Base-by-base conservation (phyloP, 176 grass and related monocot species). In the Carex myosuroides region DNA sequence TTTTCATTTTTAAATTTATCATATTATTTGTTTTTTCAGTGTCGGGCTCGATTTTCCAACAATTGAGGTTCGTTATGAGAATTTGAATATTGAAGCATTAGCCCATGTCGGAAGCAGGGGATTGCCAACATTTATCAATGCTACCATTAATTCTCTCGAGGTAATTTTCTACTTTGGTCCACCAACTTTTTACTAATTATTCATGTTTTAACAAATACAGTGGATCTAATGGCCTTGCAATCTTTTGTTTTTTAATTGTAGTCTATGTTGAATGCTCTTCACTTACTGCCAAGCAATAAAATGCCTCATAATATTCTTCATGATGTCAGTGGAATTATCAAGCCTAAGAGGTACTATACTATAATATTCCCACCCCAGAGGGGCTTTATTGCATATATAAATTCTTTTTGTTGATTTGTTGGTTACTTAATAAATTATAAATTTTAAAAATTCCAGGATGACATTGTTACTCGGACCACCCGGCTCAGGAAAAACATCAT, bases 381-480 rank as follows among this genome's bases (percentile, higher is more conserved):
- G 37, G 37, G 37, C 4, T 41, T 41, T 6, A 41, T 41, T 41
- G 37, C 37, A 41, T 41, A 41, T 39, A 63, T 81, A 63, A 63
- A 63, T 63, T 63, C 60, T 46, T 11, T 44, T 46, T 71, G 6
- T 44, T 41, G 7, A 39, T 44, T 21, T 74, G n/a, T 64, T 84
- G 4, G 42, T 4, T 16, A 74, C 18, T 59, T 72, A 26, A 46
- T 66, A 26, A 70, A 20, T 29, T 41, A 41, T 24, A 62, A 60
- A 26, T 24, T 82, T 55, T 11, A 1, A 62, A 64, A 54, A 18
- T 33, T 85, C 26, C 67, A 92, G 90, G 90, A 92, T 92, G 90
- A 89, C 90, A 50, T 83, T 92, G 79, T 76, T 92, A 57, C 82
- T 92, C 73, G 90, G 90, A 20, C 90, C 90, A 20, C 90, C 87